A percentile compares a stretch with the other conserved stretches of the same genome.
Evolutionary conservation across 768 basidiomycete species (phyloP).

Genomic region (Tulasnella sp.): DNA sequence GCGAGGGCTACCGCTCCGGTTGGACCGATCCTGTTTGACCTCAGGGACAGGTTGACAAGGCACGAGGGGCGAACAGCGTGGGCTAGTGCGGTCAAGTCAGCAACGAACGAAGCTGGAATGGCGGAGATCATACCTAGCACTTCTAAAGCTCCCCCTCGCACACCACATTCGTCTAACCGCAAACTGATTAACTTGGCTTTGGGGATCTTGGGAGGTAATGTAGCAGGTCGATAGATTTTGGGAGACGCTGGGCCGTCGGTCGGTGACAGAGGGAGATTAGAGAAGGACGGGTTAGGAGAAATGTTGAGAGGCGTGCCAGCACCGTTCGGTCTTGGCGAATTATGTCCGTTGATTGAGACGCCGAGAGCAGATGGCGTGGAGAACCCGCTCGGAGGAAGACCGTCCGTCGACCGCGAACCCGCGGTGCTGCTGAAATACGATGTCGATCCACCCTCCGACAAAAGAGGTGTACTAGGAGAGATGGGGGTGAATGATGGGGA

Average conservation of each 20-base stretch:
- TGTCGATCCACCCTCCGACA: slow-evolving; percentile 3
- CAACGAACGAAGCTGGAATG: background rate
- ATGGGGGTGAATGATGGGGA: background rate
- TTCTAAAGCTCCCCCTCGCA: slow-evolving; percentile 73
- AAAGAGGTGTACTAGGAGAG: slow-evolving; percentile 23
- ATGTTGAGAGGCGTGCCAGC: background rate
- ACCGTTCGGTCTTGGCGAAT: slow-evolving; percentile 6
- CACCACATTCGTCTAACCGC: slow-evolving; percentile 80
- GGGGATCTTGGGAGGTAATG: background rate
- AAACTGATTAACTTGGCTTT: slow-evolving; percentile 56
- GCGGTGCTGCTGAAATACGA: slow-evolving; percentile 26
- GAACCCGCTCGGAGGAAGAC: slow-evolving; percentile 16
- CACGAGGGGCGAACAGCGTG: slow-evolving; percentile 79
- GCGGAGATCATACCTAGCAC: slow-evolving; percentile 58
- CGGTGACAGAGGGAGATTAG: background rate
- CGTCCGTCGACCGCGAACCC: slow-evolving; percentile 31
- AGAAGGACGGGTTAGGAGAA: background rate
- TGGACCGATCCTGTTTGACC: slow-evolving; percentile 80
- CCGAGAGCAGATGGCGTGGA: background rate
- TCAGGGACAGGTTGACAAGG: slow-evolving; percentile 82
- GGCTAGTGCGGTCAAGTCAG: slow-evolving; percentile 45
- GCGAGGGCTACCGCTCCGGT: slow-evolving; percentile 88
- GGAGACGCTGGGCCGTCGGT: background rate
- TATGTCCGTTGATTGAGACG: background rate
- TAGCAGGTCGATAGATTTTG: background rate